A percentile compares a stretch with the other conserved stretches of the same genome.
These are phyloP conservation scores for Termitomyces sp. DNA, from an alignment of 768 basidiomycete genomes.

Conservation along the genomic window DNA sequence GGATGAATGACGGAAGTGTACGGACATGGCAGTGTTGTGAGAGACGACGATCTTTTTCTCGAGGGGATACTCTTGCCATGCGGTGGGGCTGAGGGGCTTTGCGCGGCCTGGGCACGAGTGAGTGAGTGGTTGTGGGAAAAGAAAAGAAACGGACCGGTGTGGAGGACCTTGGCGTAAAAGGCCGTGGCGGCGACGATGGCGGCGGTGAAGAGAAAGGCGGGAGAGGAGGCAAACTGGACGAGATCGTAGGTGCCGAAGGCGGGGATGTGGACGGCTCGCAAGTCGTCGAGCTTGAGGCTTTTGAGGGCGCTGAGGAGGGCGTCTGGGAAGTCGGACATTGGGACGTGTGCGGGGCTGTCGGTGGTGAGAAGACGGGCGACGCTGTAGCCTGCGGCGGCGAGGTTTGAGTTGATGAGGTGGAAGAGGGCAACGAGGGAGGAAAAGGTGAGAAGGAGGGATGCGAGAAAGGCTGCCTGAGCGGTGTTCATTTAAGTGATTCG, in stretches of 20 bases:
- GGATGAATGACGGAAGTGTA: constrained; percentile 6
- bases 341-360: constrained; percentile 17
- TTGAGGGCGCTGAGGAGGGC: too few species aligned
- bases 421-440: constrained; percentile 39
- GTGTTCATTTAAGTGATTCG: constrained; percentile 38
- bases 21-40: constrained; percentile 93
- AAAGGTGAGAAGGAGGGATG: constrained; percentile 45
- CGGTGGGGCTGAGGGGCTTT: constrained; percentile 66
- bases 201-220: constrained; percentile 48
- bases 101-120: constrained; percentile 39
- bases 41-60: constrained; percentile 79
- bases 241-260: constrained; percentile 31
- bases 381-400: constrained; percentile 53
- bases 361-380: constrained; percentile 49
- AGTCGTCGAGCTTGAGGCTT: too few species aligned
- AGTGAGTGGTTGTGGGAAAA: constrained; percentile 4
- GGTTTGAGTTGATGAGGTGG: constrained; percentile 34
- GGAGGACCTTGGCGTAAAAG: constrained; percentile 50
- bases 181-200: constrained; percentile 43
- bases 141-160: constrained; percentile 27
- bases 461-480: constrained; percentile 49
- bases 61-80: constrained; percentile 82
- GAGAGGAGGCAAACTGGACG: constrained; percentile 31
- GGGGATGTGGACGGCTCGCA: constrained; percentile 30
- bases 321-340: constrained; percentile 16